These are phyloP conservation scores for Diplosphaera chodatii DNA, from an alignment of 139 green algal species.

Conservation along the genomic window DNA sequence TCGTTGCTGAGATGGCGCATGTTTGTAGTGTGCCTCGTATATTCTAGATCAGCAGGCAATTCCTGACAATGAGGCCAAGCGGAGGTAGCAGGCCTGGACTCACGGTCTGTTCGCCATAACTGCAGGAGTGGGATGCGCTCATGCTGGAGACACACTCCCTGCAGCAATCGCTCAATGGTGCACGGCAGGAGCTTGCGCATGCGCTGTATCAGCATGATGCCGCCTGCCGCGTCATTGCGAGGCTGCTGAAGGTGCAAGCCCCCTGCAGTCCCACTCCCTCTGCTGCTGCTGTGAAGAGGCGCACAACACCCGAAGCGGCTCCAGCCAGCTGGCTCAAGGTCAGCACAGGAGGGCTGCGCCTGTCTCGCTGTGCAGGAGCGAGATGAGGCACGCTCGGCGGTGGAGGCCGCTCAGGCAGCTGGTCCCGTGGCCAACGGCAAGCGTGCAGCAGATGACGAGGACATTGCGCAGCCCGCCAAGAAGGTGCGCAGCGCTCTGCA, in stretches of 20 bases:
- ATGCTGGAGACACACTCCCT: slow-evolving; percentile 87
- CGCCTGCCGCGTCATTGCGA: slow-evolving; percentile 81
- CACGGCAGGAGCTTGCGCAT: slow-evolving; percentile 81
- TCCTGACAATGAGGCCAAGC: too few relatives aligned
- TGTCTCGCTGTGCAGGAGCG: slow-evolving; percentile 46
- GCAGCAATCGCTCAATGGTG: slow-evolving; percentile 62
- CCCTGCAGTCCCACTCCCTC: too few relatives aligned
- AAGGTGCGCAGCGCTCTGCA: slow-evolving; percentile 1
- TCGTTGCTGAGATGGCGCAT: too few relatives aligned
- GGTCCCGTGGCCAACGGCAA: slow-evolving; percentile 33
- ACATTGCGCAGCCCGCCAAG: slow-evolving; percentile 12
- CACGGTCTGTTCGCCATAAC: background rate
- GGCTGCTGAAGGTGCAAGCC: background rate
- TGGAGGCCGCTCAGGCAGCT: slow-evolving; percentile 23
- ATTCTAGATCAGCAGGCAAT: too few relatives aligned
- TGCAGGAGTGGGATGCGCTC: slow-evolving; percentile 85
- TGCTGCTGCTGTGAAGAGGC: too few relatives aligned
- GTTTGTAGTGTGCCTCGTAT: too few relatives aligned
- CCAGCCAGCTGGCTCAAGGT: too few relatives aligned
- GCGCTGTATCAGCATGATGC: slow-evolving; percentile 97
- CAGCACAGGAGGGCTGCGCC: too few relatives aligned
- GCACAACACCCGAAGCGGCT: too few relatives aligned
- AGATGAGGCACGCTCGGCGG: slow-evolving; percentile 59
- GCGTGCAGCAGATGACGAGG: slow-evolving; percentile 19
- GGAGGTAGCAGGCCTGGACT: too few relatives aligned